Evolutionary conservation across 2,329 filamentous ascomycete species (phyloP).

Genomic region (Colletotrichum camelliae): DNA sequence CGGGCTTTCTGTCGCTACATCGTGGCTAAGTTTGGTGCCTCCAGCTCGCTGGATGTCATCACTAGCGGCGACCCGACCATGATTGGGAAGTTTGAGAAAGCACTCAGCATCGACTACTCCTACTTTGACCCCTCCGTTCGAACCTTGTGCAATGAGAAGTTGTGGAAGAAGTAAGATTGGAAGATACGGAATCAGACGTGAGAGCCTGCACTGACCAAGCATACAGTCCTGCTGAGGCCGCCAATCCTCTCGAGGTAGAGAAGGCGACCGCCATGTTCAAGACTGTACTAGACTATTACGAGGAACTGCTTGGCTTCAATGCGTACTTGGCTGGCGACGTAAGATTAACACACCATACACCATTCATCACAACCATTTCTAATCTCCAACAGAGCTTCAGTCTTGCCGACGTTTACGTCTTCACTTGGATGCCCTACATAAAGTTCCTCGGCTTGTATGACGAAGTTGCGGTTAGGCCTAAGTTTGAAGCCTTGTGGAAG

Average conservation of each 20-base stretch:
- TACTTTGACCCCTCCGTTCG: not conserved
- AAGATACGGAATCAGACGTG: too few species aligned
- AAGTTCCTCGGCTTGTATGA: not conserved
- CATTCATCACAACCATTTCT: rapidly evolving
- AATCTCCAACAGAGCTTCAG: not conserved
- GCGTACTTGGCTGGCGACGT: not conserved
- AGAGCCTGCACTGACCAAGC: not conserved
- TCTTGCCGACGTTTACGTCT: not conserved
- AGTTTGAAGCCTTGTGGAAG: not conserved
- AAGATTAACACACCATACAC: not conserved
- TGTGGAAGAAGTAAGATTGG: not conserved
- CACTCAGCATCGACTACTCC: not conserved
- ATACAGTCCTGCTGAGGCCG: not conserved
- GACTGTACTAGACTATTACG: not conserved
- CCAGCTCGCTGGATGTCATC: not conserved
- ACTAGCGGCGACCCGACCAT: not conserved
- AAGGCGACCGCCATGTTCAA: not conserved
- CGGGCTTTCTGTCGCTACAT: not conserved
- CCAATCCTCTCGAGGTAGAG: not conserved
- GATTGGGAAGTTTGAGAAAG: not conserved
- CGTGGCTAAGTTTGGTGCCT: not conserved
- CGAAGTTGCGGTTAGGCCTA: not conserved
- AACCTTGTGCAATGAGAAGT: not conserved
- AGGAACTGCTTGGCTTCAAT: not conserved
- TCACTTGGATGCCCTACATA: not conserved